A percentile compares a stretch with the other conserved stretches of the same genome.
Evolutionary conservation across 2,329 filamentous ascomycete species (phyloP).

Genomic region (Pseudogymnoascus sp.): DNA sequence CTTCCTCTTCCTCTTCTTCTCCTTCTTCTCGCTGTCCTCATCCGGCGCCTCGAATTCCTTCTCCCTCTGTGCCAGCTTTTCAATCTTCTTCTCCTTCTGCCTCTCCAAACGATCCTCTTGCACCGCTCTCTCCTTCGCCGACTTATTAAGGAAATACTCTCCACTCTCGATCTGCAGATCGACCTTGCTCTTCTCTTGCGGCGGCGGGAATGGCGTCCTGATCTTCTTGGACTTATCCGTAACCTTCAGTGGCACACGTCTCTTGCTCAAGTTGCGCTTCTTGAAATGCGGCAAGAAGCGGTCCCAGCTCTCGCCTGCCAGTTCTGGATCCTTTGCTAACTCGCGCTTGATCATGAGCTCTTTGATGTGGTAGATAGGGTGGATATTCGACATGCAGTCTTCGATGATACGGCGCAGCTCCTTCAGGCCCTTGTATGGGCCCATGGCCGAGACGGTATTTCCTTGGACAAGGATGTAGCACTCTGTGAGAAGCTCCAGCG

Average conservation of each 20-base stretch:
- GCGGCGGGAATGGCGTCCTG: constrained; percentile 95
- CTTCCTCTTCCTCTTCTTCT: constrained; percentile 44
- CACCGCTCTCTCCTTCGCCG: constrained; percentile 77
- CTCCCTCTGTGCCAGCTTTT: constrained; percentile 78
- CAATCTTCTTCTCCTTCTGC: constrained; percentile 79
- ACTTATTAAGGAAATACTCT: constrained; percentile 92
- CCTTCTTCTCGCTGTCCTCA: constrained; percentile 53
- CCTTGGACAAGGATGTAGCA: constrained; percentile 95
- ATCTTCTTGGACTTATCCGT: constrained; percentile 89
- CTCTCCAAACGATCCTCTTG: constrained; percentile 76
- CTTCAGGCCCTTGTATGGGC: constrained; percentile 85
- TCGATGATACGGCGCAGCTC: constrained; percentile 83
- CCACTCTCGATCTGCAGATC: constrained; percentile 96
- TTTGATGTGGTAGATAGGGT: constrained; percentile 87
- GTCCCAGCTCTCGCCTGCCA: constrained; percentile 88
- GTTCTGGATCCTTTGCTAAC: constrained; percentile 78
- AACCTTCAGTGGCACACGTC: constrained; percentile 74
- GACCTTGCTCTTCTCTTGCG: constrained; percentile 97
- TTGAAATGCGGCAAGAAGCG: constrained; percentile 96
- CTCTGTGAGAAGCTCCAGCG: constrained; percentile 81
- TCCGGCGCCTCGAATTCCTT: constrained; percentile 82
- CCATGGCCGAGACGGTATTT: constrained; percentile 90
- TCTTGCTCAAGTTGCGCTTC: constrained; percentile 80
- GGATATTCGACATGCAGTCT: constrained; percentile 95
- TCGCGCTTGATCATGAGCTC: constrained; percentile 91